phyloP scores from a whole-genome alignment of 2,329 filamentous ascomycete species.

The Nectriaceae sp. region DNA sequence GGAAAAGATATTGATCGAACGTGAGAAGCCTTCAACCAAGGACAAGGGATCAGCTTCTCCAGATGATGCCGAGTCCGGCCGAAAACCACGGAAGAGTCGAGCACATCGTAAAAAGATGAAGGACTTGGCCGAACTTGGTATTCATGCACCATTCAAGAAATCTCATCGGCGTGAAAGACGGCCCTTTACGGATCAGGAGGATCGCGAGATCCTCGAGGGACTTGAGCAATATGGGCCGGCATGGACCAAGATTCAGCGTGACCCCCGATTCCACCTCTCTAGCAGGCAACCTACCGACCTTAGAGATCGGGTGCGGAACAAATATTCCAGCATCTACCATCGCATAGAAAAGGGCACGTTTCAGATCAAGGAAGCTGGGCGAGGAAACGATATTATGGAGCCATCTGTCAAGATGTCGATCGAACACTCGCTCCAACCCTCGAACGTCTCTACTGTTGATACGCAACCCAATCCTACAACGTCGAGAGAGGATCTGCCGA shows the following conservation, averaged over 20 bases:
- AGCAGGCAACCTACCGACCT: constrained; percentile 63
- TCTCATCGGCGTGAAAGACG: constrained; percentile 61
- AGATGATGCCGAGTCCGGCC: neutral
- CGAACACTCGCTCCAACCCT: constrained; percentile 44
- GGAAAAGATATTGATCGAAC: constrained; percentile 59
- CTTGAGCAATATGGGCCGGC: constrained; percentile 61
- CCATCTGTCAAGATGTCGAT: constrained; percentile 54
- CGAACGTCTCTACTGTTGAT: constrained; percentile 38
- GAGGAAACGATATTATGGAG: constrained; percentile 48
- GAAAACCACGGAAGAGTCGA: neutral
- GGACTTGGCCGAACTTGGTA: constrained; percentile 59
- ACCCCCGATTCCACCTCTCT: constrained; percentile 58
- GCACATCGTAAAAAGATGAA: constrained; percentile 58
- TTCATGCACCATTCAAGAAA: constrained; percentile 63
- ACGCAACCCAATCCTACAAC: constrained; percentile 41
- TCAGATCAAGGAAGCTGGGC: constrained; percentile 44
- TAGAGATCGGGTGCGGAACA: constrained; percentile 64
- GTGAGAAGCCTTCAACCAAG: constrained; percentile 32
- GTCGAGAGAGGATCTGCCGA: constrained; percentile 50
- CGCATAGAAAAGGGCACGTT: constrained; percentile 57
- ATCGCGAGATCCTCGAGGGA: constrained; percentile 62
- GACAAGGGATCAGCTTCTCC: constrained; percentile 24
- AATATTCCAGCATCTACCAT: constrained; percentile 60
- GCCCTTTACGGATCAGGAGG: constrained; percentile 64
- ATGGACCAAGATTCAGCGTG: constrained; percentile 67